These are phyloP conservation scores for Rutstroemia sydowiana DNA, from an alignment of 2,329 filamentous ascomycete species.

Conservation along the genomic window DNA sequence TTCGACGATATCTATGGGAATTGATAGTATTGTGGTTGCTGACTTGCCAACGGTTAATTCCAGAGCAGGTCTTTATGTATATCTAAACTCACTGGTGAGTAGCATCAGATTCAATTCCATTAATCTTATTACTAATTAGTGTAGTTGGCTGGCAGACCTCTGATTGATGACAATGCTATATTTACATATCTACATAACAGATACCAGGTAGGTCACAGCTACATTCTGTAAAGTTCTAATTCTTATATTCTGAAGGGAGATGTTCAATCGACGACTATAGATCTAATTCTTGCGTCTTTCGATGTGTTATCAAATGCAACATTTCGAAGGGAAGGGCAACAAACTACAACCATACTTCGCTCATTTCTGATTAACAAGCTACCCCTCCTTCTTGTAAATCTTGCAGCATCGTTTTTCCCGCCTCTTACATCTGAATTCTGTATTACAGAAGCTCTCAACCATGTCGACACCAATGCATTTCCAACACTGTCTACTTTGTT, in stretches of 20 bases:
- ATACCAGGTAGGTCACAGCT: conserved; percentile 57
- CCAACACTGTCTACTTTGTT: conserved; percentile 59
- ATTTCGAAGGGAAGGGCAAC: conserved; percentile 56
- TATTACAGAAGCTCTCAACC: conserved; percentile 57
- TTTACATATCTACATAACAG: conserved; percentile 77
- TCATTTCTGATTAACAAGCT: conserved; percentile 79
- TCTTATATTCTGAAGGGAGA: conserved; percentile 52
- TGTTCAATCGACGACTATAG: conserved; percentile 67
- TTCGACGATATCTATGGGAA: conserved; percentile 44
- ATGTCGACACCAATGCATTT: conserved; percentile 55
- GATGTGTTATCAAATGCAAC: conserved; percentile 84
- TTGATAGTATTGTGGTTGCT: conserved; percentile 36
- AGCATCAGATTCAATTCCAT: neutral
- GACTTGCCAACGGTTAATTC: conserved; percentile 69
- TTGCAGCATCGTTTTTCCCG: conserved; percentile 50
- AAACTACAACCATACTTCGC: conserved; percentile 64
- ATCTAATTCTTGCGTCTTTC: conserved; percentile 82
- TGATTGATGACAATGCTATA: conserved; percentile 73
- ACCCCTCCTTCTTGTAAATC: conserved; percentile 51
- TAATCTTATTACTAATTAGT: conserved; percentile 23
- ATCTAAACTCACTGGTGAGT: conserved; percentile 71
- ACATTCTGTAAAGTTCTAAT: neutral
- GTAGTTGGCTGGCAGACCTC: conserved; percentile 73
- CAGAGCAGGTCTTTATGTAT: conserved; percentile 76
- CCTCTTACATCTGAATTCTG: conserved; percentile 55